Conservation (phyloP, 2,329 filamentous ascomycete genomes). For the Fusarium begoniae region DNA sequence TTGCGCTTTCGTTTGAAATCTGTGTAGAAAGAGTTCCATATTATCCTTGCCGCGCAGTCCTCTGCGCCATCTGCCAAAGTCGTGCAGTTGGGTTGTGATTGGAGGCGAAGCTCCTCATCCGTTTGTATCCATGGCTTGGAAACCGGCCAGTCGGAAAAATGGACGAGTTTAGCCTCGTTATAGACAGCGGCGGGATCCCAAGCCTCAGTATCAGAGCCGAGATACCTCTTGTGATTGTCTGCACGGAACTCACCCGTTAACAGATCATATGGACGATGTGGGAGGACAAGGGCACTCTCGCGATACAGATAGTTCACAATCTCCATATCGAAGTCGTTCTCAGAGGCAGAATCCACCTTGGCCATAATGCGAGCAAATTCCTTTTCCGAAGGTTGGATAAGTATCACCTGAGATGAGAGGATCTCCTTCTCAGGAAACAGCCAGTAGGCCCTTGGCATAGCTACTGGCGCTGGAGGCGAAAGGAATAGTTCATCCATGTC, state of each 20-base stretch:
- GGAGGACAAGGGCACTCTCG: conserved; percentile 67
- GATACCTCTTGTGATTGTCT: conserved; percentile 57
- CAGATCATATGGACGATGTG: conserved; percentile 70
- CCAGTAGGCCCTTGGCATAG: conserved; percentile 80
- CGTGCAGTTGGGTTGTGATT: conserved; percentile 46
- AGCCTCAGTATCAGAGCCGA: conserved; percentile 54
- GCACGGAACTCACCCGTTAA: conserved; percentile 70
- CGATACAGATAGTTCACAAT: conserved; percentile 70
- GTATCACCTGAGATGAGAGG: conserved; percentile 68
- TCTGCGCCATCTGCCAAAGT: conserved; percentile 62
- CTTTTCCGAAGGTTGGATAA: conserved; percentile 66
- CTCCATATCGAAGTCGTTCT: conserved; percentile 70
- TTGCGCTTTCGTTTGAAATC: conserved; percentile 50
- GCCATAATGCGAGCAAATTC: conserved; percentile 56
- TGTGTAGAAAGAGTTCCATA: conserved; percentile 56
- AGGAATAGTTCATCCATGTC: conserved; percentile 77
- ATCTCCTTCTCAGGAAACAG: conserved; percentile 60
- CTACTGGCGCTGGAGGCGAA: conserved; percentile 67
- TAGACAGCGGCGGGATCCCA: conserved; percentile 66
- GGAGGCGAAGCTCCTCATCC: conserved; percentile 4
- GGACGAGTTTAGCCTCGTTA: conserved; percentile 71
- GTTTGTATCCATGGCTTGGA: conserved; percentile 64
- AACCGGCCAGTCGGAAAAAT: conserved; percentile 77
- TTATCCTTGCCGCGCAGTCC: conserved; percentile 43
- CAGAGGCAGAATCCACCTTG: conserved; percentile 37